Evolutionary conservation across 2,329 filamentous ascomycete species (phyloP), one percentile per base, ranked within the genome.

Genomic region (Fonsecaea pugnacius): DNA sequence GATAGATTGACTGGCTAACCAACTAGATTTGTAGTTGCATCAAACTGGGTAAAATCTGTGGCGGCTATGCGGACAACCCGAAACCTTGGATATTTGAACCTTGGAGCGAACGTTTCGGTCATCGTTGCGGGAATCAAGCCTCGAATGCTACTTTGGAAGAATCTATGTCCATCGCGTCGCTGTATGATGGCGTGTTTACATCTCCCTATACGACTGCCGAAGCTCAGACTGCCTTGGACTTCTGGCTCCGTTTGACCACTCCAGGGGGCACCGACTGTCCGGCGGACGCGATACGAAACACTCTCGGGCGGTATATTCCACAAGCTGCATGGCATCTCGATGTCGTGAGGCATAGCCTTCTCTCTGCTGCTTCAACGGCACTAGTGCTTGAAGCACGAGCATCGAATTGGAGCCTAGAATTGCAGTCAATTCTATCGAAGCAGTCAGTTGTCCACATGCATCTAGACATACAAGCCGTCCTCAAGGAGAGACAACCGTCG

Each of bases 261-360:
- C 53, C 53, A 18, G 33, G 24, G 7, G 16, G 5, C 1, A 33
- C 3, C 16, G 35, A 38, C 12, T 56, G n/a, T 56, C 35, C 53
- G 8, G 53, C n/a, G 5, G 53, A 56, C 40, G n/a, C 10, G 12
- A 21, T 56, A 16, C 53, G 21, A 36, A 38, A 35, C 32, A 56
- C 33, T 8, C 33, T 56, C 35, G 53, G 33, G 12, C 21, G n/a
- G 38, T 56, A 36, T 38, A n/a, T 38, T 33, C 32, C 33, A 16
- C 53, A 56, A 36, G 53, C 53, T 18, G n/a, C 53, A 27, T 56
- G 33, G 53, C 33, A 56, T 56, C 35, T 56, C 7, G 35, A 38
- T 12, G n/a, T 32, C 14, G 33, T 38, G 8, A 18, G 33, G 21
- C 53, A 56, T 14, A 18, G 53, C 24, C 24, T 56, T 8, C 53